A percentile compares a stretch with the other conserved stretches of the same genome.
Evolutionary conservation across 306 rosid species (phyloP).

Genomic region (Cucurbita maxima): DNA sequence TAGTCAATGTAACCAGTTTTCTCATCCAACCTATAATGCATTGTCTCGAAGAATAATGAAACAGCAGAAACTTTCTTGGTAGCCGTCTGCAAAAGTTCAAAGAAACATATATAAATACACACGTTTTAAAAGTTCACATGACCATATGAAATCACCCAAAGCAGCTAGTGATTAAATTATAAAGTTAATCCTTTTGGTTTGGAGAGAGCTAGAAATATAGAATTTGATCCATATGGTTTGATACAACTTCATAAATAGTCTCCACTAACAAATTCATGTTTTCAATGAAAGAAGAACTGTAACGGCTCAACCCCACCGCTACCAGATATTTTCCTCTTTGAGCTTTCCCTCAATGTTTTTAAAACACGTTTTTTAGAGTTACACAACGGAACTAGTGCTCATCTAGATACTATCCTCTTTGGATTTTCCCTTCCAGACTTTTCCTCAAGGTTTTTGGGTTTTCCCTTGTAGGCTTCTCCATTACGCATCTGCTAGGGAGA

Average conservation of each 20-base stretch:
- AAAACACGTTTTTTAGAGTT: too few relatives aligned
- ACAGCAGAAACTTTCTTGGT: slow-evolving; percentile 85
- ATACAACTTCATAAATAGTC: neutral
- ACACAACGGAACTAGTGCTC: too few relatives aligned
- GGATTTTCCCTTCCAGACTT: too few relatives aligned
- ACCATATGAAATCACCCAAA: neutral
- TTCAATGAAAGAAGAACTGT: too few relatives aligned
- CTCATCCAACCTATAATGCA: slow-evolving; percentile 75
- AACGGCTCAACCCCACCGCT: too few relatives aligned
- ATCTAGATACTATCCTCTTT: too few relatives aligned
- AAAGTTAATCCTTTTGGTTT: neutral
- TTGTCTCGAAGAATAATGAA: slow-evolving; percentile 61
- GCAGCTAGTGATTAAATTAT: neutral
- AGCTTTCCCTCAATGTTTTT: too few relatives aligned
- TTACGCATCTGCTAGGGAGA: too few relatives aligned
- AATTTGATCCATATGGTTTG: neutral
- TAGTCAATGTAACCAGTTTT: slow-evolving; percentile 84
- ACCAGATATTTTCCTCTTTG: too few relatives aligned
- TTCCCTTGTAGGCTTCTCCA: too few relatives aligned
- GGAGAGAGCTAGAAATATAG: neutral
- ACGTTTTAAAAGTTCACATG: neutral
- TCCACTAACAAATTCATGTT: too few relatives aligned
- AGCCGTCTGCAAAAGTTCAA: slow-evolving; percentile 44
- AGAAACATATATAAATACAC: neutral
- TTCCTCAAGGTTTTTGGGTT: too few relatives aligned